Base-by-base conservation (phyloP, 441 rosid species). In the Erodium trifolium region DNA sequence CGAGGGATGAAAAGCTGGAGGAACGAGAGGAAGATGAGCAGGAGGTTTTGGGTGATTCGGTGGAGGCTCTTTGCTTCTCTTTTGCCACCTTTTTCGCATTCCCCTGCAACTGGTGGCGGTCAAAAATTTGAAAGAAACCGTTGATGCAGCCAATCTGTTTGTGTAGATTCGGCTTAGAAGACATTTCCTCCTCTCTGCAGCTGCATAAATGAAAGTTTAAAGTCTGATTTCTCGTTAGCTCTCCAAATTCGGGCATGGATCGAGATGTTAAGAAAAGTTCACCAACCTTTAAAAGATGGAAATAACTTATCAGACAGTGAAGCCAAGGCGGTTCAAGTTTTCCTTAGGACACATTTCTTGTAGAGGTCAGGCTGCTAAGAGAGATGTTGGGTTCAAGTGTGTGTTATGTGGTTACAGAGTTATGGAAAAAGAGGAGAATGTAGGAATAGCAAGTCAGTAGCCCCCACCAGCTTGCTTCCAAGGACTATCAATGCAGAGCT, bases 71-170 rank as follows among this genome's bases (percentile, higher is more conserved):
- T 16, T 81, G 86, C 49, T 84, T 88, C 76, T 88, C 93, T 73
- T 78, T 90, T 13, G 66, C 45, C 34, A 75, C 75, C 78, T 80
- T 83, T 82, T 83, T 88, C 71, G 55, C 81, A 13, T 72, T 76
- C 59, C 76, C 92, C 99, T 93, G 91, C 82, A 85, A 79, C 43
- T 70, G 90, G 70, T 79, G 85, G 76, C 88, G 86, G 77, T 84
- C 86, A 75, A 93, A 89, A 68, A 91, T 82, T 43, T 92, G 94
- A 65, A 92, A 85, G 72, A 94, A 81, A 35, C 97, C 96, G 70
- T 84, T 80, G 90, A 92, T 90, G 77, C 99, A 94, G 65, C 99
- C 97, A 72, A 86, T 82, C 67, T 88, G 98, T 85, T 86, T 92
- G 73, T 76, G 84, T 82, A 86, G 82, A 79, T 85, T 87, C 67